Percentiles rank a stretch among this genome's conserved stretches.
These are phyloP conservation scores for Lentinus polychrous DNA, from an alignment of 1,284 basidiomycete genomes.

Conservation along the genomic window DNA sequence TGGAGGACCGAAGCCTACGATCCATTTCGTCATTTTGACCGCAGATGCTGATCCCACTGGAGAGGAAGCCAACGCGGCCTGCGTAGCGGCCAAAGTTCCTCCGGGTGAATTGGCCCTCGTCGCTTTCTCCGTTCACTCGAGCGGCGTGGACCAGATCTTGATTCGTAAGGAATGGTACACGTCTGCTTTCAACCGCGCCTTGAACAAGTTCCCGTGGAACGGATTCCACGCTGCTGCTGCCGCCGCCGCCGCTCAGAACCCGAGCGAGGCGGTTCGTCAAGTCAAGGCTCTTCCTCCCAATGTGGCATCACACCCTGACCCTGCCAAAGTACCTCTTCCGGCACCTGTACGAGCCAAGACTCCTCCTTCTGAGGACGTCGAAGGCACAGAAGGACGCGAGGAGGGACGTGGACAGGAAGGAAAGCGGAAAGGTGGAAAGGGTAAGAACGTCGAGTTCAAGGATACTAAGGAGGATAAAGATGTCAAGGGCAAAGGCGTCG, in stretches of 20 bases:
- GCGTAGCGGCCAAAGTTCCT: constrained; percentile 68
- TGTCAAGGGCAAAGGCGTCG: constrained; percentile 29
- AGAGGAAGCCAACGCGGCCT: constrained; percentile 73
- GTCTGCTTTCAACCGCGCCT: constrained; percentile 44
- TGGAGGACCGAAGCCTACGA: constrained; percentile 72
- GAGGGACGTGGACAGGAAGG: constrained; percentile 50
- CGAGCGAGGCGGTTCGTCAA: constrained; percentile 28
- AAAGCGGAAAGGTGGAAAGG: constrained; percentile 58
- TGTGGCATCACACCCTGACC: constrained; percentile 11
- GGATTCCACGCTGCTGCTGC: constrained; percentile 11
- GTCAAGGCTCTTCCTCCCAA: constrained; percentile 24
- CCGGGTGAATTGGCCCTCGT: constrained; percentile 73
- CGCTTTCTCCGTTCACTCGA: constrained; percentile 76
- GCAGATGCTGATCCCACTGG: constrained; percentile 73
- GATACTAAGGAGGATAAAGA: constrained; percentile 29
- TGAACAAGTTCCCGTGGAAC: constrained; percentile 59
- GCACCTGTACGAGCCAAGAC: constrained; percentile 39
- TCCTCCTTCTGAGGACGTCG: constrained; percentile 67
- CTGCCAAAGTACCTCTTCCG: constrained; percentile 14
- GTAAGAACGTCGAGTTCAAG: constrained; percentile 33
- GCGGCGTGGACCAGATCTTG: constrained; percentile 76
- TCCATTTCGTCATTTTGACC: constrained; percentile 79
- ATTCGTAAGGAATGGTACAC: constrained; percentile 80
- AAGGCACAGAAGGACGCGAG: constrained; percentile 47
- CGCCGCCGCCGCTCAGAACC: constrained; percentile 4